Base-by-base conservation (phyloP, 225 moss, liverwort and hornwort species). In the Bryoerythrophyllum caledonicum region DNA sequence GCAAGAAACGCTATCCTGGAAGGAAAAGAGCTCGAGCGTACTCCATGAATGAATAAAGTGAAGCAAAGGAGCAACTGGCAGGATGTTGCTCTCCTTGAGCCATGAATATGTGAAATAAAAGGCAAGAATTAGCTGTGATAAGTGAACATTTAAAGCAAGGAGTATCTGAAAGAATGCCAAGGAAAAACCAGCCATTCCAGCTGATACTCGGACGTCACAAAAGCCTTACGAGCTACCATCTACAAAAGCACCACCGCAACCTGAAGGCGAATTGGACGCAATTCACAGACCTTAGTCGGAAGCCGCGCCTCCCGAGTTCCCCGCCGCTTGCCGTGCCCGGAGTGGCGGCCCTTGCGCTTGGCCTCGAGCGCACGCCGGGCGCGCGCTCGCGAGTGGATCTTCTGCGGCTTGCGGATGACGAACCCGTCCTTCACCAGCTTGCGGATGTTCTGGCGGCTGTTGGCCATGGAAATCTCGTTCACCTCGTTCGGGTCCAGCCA, bases 401-500 rank as follows among this genome's bases (percentile, higher is more conserved):
- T 89, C 30, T 91, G 91, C 1, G 91, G 91, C 84, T 93, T 93
- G 49, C 78, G 65, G 23, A 93, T 93, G 0, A 93, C 93, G 26
- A 93, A 93, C 28, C 93, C 89, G 52, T 93, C 93, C 84, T 91
- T 93, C 7, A 93, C 93, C 57, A 93, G 83, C 80, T 93, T 93
- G 63, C 91, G 52, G 51, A 93, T 91, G 59, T 91, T 93, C 77
- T 93, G 91, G 58, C 90, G 82, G 57, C 90, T 90, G 82, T 93
- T 93, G 38, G 93, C 93, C 93, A 93, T 93, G 20, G 90, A 93
- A 49, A 93, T 90, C 59, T 93, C 90, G 37, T 86, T 93, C 73
- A 84, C 89, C 75, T 89, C 90, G 78, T 93, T 93, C 12, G 93
- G 90, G 40, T 93, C 93, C 59, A 93, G 52, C 93, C 93, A 93